Base-by-base conservation (phyloP, 2,329 filamentous ascomycete species). In the Clarireedia hainanense region DNA sequence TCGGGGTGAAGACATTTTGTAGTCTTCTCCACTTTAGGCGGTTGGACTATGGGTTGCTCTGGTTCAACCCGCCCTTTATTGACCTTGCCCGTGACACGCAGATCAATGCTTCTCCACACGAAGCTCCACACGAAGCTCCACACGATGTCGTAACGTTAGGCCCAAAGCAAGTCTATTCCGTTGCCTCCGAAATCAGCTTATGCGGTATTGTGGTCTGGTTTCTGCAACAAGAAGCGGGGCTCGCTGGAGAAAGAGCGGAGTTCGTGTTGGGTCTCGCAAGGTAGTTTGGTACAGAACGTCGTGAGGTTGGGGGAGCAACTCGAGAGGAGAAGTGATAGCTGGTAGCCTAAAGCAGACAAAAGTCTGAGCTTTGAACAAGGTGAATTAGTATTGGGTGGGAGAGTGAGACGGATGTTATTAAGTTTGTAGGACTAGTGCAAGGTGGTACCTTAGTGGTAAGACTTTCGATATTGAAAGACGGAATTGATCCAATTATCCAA, bases 31-130 rank as follows among this genome's bases (percentile, higher is more conserved):
- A 34, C 57, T 57, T 24, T 61, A 61, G 20, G 61, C 59, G 20
- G 61, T 52, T 43, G 60, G 57, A 43, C 61, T 59, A 47, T 63
- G 57, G 63, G 36, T 60, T 56, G 42, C 24, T 43, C 37, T 46
- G 42, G 24, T 54, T 45, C 37, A 40, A 17, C 12, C 37, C 23
- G 5, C 42, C 37, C 24, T 17, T 53, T 34, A 43, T 53, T 24
- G 43, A 53, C 51, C 51, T 17, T 20, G 20, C 47, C 34, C 39
- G 39, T 42, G 43, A 48, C 43, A 43, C 43, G 43, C 30, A 48
- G 23, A 27, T 47, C 26, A 14, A 48, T 36, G 30, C 51, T 48
- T 12, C 51, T 54, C 51, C 51, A 17, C 51, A 34, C 34, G 17
- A 34, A 12, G 30, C 30, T 34, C 30, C 30, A 34, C 30, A 34